Base-by-base conservation (phyloP, 495 filamentous ascomycete species). In the Pseudoneurospora amorphoporcata region DNA sequence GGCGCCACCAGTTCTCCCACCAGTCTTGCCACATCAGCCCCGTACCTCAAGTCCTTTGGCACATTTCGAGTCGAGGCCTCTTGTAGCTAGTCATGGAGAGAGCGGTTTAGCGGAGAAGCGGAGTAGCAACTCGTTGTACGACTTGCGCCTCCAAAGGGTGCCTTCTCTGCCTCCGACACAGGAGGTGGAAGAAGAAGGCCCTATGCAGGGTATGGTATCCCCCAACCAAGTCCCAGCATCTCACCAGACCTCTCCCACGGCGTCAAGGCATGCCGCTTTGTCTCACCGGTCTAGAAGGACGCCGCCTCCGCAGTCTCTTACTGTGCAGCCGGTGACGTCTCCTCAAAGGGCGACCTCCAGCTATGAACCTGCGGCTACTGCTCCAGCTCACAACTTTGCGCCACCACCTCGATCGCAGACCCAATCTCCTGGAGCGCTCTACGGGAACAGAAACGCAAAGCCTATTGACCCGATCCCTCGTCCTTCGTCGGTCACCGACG, bases 41-140 rank as follows among this genome's bases (percentile, higher is more conserved):
- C 88, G 93, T 70, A 95, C 92, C 23, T 95, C 92, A 23, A 97
- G 93, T 77, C 94, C 92, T 12, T 84, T 96, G 39, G 94, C 92
- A 23, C 89, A 94, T 76, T 87, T 86, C 47, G 82, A 87, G 77
- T 38, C 81, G 4, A 79, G 81, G 47, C 71, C 81, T 8, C 76
- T 78, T 68, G 76, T 65, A 9, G 71, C 79, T 12, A 71, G 71
- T 45, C 83, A 81, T 69, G 75, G 75, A 37, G 80, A 81, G n/a
- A 68, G 73, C 53, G 73, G 77, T 70, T 76, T 82, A 69, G 43
- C 82, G 69, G 78, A 84, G 73, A 80, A 82, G 73, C 80, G 84
- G 72, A 80, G 82, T 73, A 81, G 83, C 76, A 81, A 84, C 75
- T 82, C 86, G 40, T 77, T 84, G 68, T 81, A 86, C 69, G 84